phyloP scores from a whole-genome alignment of 2,329 filamentous ascomycete genomes.

The Colletotrichum truncatum region DNA sequence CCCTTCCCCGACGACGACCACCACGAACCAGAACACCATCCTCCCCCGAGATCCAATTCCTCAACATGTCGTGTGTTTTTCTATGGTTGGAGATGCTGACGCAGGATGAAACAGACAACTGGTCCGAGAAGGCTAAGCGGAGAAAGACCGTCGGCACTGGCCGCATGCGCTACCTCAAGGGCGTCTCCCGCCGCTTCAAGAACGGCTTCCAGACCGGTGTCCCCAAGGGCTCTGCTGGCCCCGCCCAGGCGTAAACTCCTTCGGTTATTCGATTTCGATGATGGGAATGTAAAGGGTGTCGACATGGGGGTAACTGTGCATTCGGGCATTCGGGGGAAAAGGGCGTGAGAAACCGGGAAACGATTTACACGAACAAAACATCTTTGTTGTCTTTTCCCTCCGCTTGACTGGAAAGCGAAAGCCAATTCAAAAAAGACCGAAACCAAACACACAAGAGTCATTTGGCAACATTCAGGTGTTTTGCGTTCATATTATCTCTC shows the following conservation, averaged over 20 bases:
- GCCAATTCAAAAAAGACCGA: conserved; percentile 15
- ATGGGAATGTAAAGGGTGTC: conserved; percentile 28
- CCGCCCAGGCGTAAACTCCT: conserved; percentile 49
- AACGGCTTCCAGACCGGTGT: conserved; percentile 96
- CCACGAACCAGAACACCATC: neutral
- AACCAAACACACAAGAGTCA: conserved; percentile 18
- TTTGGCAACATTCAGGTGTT: neutral
- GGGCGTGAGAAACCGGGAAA: conserved; percentile 15
- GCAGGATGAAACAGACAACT: conserved; percentile 78
- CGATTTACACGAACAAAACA: conserved; percentile 23
- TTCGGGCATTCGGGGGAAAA: conserved; percentile 23
- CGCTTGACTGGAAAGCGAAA: conserved; percentile 26
- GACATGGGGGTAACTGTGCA: conserved; percentile 29
- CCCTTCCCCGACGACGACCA: conserved; percentile 20
- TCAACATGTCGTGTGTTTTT: neutral
- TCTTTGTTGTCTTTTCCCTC: neutral
- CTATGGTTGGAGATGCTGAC: conserved; percentile 13
- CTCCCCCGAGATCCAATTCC: neutral
- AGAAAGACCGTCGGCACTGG: conserved; percentile 99
- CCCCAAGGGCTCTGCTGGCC: conserved; percentile 84
- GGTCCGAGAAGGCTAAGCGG: conserved; percentile 99
- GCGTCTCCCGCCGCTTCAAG: conserved; percentile 91
- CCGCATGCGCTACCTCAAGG: conserved; percentile 95
- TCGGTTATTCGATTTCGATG: conserved; percentile 14
- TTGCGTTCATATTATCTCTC: conserved; percentile 23